A percentile compares a stretch with the other conserved stretches of the same genome.
Conservation (phyloP, 768 basidiomycete genomes). For the Termitomyces bulborhizus region DNA sequence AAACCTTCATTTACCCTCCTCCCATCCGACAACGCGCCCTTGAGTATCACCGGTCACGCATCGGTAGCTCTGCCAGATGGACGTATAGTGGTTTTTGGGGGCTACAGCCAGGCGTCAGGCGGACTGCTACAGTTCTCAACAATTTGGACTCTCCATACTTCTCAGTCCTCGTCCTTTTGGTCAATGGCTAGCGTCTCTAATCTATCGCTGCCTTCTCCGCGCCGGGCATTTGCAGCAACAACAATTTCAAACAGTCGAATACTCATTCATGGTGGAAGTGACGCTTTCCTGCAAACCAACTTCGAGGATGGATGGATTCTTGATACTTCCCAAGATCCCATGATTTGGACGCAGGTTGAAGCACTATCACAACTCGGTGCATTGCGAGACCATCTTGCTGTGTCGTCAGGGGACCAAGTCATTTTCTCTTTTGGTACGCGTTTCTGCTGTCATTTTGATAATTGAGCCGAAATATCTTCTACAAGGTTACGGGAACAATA, state of each 20-base stretch:
- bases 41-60: constrained; percentile 66
- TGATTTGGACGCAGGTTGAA: constrained; percentile 51
- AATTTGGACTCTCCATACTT: constrained; percentile 62
- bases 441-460: neutral
- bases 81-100: constrained; percentile 69
- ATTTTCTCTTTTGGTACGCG: constrained; percentile 74
- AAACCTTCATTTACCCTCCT: constrained; percentile 47
- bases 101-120: constrained; percentile 44
- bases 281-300: constrained; percentile 46
- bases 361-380: constrained; percentile 52
- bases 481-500: constrained; percentile 41
- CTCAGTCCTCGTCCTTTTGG: constrained; percentile 44
- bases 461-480: neutral
- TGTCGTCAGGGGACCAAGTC: constrained; percentile 52
- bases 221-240: constrained; percentile 57
- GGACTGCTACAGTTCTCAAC: constrained; percentile 49
- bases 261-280: constrained; percentile 76
- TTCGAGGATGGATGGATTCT: constrained; percentile 68
- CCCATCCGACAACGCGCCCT: constrained; percentile 51
- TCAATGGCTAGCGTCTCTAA: constrained; percentile 28
- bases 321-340: constrained; percentile 47
- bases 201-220: constrained; percentile 44
- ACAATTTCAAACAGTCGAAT: constrained; percentile 46
- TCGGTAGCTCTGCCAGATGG: constrained; percentile 68
- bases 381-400: constrained; percentile 71